Evolutionary conservation across 2,329 filamentous ascomycete genomes (phyloP).

Genomic region (Phoma sp.): DNA sequence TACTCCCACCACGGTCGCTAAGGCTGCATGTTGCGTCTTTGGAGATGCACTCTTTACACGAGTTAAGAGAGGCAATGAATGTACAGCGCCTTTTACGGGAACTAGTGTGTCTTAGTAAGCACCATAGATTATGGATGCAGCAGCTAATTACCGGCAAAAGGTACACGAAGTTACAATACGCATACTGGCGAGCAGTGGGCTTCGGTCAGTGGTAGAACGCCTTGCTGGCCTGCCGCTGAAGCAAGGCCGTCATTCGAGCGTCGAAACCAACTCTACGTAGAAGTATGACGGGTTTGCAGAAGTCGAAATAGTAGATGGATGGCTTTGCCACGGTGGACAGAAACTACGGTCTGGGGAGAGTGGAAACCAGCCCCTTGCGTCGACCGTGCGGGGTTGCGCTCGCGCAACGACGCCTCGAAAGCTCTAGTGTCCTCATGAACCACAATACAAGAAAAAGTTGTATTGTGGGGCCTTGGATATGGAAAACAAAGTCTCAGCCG

Average conservation of each 20-base stretch:
- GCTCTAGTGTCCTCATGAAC: slow-evolving; percentile 5
- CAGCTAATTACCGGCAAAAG: slow-evolving; percentile 8
- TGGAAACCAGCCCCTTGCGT: slow-evolving; percentile 7
- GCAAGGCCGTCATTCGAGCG: slow-evolving; percentile 2
- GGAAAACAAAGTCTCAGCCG: neutral
- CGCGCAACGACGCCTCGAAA: neutral
- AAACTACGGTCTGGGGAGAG: neutral
- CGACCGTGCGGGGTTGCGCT: slow-evolving; percentile 11
- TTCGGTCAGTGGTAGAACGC: neutral
- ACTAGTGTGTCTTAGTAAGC: slow-evolving; percentile 5
- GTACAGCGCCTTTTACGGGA: slow-evolving; percentile 14
- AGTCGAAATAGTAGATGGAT: neutral
- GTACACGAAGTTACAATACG: slow-evolving; percentile 12
- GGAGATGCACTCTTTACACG: slow-evolving; percentile 8
- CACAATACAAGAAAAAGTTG: neutral
- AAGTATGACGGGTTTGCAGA: neutral
- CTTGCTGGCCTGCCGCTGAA: neutral
- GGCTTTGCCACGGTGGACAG: neutral
- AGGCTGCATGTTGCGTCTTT: slow-evolving; percentile 4
- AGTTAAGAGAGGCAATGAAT: neutral
- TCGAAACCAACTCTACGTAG: neutral
- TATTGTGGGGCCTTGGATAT: neutral
- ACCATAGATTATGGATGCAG: neutral
- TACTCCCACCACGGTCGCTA: neutral
- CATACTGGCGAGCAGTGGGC: neutral